These are phyloP conservation scores for Chytriomyces sp. DNA, from an alignment of 192 early-diverging fungal species.

Conservation along the genomic window DNA sequence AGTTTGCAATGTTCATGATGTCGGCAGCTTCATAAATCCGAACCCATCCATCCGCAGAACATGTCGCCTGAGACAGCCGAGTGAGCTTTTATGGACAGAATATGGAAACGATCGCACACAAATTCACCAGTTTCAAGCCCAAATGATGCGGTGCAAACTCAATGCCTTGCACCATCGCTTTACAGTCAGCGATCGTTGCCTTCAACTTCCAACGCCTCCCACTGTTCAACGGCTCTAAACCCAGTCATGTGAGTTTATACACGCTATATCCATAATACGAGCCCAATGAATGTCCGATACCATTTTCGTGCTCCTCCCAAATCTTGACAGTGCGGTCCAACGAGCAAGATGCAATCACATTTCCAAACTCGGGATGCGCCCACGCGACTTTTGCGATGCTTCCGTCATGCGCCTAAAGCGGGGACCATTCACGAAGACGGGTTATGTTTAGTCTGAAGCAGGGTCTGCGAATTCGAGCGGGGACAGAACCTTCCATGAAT, in stretches of 20 bases:
- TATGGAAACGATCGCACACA: background rate
- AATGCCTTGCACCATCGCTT: slow-evolving; percentile 81
- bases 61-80: slow-evolving; percentile 64
- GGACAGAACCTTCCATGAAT: slow-evolving; percentile 72
- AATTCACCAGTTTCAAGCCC: slow-evolving; percentile 74
- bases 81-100: slow-evolving; percentile 29
- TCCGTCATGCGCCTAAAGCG: slow-evolving; percentile 77
- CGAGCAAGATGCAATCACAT: slow-evolving; percentile 87
- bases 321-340: slow-evolving; percentile 90
- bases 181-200: slow-evolving; percentile 68
- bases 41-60: slow-evolving; percentile 80
- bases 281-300: slow-evolving; percentile 38
- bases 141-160: slow-evolving; percentile 86
- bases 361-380: slow-evolving; percentile 98
- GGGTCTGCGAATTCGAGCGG: background rate
- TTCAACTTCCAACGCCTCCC: slow-evolving; percentile 71
- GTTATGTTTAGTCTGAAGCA: background rate
- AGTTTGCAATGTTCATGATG: slow-evolving; percentile 73
- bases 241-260: background rate
- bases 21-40: slow-evolving; percentile 89
- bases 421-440: background rate
- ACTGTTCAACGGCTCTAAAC: slow-evolving; percentile 1
- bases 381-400: slow-evolving; percentile 85
- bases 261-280: background rate
- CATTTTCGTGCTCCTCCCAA: slow-evolving; percentile 87